These are phyloP conservation scores for Daldinia caldariorum DNA, from an alignment of 495 filamentous ascomycete species.

Conservation along the genomic window DNA sequence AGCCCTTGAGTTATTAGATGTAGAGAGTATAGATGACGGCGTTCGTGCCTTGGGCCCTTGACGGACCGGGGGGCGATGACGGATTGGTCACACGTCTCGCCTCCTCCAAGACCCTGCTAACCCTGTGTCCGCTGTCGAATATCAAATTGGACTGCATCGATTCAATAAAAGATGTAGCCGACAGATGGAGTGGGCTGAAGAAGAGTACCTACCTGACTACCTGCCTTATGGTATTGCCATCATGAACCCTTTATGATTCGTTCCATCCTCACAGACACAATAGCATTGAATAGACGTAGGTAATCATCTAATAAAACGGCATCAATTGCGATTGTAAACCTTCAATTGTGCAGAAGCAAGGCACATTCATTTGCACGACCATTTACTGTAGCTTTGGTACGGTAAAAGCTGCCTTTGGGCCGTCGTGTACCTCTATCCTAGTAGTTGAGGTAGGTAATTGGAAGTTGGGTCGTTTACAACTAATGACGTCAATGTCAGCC, in stretches of 20 bases:
- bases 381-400: background rate
- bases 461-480: background rate
- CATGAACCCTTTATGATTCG: background rate
- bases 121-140: constrained; percentile 79
- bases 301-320: no score
- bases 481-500: background rate
- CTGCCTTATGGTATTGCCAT: background rate
- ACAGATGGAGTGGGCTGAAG: constrained; percentile 19
- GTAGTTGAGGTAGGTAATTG: no score
- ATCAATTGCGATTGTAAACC: background rate
- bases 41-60: constrained; percentile 60
- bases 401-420: background rate
- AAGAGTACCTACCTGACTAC: no score
- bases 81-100: constrained; percentile 68
- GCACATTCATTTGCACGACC: no score
- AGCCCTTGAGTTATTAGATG: constrained; percentile 67
- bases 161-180: constrained; percentile 53
- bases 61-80: constrained; percentile 70
- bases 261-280: background rate
- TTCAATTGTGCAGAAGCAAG: background rate
- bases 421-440: no score
- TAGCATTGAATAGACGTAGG: no score
- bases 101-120: constrained; percentile 65
- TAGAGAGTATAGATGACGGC: constrained; percentile 77
- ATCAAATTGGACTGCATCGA: constrained; percentile 69